Base-by-base conservation (phyloP, 148 eudicot species). In the Euryodendron excelsum region DNA sequence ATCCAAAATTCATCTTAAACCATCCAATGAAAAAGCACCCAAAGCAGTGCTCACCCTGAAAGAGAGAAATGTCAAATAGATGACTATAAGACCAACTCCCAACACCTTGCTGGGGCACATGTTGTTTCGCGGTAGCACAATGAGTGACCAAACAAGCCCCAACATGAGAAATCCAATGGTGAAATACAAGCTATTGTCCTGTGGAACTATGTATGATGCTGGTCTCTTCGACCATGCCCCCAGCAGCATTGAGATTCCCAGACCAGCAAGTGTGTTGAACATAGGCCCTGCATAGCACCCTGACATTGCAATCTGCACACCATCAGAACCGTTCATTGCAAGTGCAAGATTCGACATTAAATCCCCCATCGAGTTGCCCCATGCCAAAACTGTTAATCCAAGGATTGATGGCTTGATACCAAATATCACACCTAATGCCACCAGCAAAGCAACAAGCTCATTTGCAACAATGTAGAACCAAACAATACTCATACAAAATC, bases 351-450 rank as follows among this genome's bases (percentile, higher is more conserved):
- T 90, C 18, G 96, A 88, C 82, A 87, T 82, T 48, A 91, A 44
- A 76, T 91, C 96, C 28, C 91, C 91, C 86, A 90, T 84, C 1
- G 96, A 91, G 75, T 91, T 91, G 9, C 96, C 96, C 96, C 96
- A 91, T 37, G 96, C 96, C 60, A 91, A 69, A 11, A 91, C 78
- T 5, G 96, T 91, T 65, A 90, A 65, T 6, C 91, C 96, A 25
- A 91, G 91, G 50, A 91, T 72, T 1, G 96, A 82, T 4, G 96
- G 90, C 45, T 77, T 85, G 78, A 91, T 84, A 11, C 86, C 90
- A 27, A 90, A 74, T 66, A 91, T 88, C 25, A 88, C 59, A 5
- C 93, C 96, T 23, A 90, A 50, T 1, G 93, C 66, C 15, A 84
- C 88, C 13, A 91, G 89, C 75, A 91, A 71, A 15, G 91, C 81